A percentile compares a stretch with the other conserved stretches of the same genome.
Evolutionary conservation across 108 stramenopile species (phyloP).

Genomic region (Schizochytrium sp.): DNA sequence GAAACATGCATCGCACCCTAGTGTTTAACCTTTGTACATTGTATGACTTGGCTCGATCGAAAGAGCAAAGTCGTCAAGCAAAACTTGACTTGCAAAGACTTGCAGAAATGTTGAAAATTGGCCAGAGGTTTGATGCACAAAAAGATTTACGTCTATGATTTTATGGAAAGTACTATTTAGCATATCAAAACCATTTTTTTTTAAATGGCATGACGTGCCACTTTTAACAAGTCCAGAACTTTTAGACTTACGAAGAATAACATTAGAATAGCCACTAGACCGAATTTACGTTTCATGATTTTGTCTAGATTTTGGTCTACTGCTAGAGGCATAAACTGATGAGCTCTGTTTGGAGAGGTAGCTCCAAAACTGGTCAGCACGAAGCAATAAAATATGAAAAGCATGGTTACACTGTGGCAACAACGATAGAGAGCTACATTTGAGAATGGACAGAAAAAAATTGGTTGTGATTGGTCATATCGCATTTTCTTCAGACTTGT

Average conservation of each 20-base stretch:
- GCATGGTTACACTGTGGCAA: neutral
- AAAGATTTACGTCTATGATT: constrained; percentile 13
- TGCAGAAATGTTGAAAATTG: neutral
- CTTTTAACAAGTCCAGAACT: neutral
- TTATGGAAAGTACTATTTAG: neutral
- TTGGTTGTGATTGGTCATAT: neutral
- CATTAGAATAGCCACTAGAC: too few species aligned
- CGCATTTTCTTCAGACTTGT: too few species aligned
- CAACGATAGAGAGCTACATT: neutral
- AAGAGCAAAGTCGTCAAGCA: constrained; percentile 44
- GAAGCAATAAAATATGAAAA: neutral
- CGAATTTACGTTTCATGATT: too few species aligned
- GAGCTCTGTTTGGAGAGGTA: too few species aligned
- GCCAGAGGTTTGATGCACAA: neutral
- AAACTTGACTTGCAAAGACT: constrained; percentile 33
- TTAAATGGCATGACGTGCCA: neutral
- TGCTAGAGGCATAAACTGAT: too few species aligned
- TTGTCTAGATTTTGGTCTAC: too few species aligned
- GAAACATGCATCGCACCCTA: constrained; percentile 42
- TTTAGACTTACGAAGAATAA: neutral
- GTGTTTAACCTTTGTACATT: constrained; percentile 55
- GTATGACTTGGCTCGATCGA: constrained; percentile 23
- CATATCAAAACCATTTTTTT: neutral
- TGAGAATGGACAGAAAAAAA: neutral
- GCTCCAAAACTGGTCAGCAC: neutral